Base-by-base conservation (phyloP, 495 filamentous ascomycete genomes). In the Viridothelium virens region DNA sequence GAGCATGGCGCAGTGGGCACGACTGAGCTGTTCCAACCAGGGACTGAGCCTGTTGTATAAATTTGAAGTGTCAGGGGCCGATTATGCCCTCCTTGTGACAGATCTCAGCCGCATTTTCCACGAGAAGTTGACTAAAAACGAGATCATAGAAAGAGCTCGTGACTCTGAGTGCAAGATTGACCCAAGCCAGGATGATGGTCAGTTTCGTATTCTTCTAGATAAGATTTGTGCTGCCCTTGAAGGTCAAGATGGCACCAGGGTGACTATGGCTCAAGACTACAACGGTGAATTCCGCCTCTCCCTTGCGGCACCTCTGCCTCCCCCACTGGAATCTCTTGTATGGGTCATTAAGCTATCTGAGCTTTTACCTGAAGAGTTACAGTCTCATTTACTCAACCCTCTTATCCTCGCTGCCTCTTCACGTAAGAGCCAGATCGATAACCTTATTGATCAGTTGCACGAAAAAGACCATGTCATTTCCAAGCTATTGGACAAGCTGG, bases 41-140 rank as follows among this genome's bases (percentile, higher is more conserved):
- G 53, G 36, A 34, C 7, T 59, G 3, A 31, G 7, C 14, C 14
- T 59, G 31, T 10, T 36, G 6, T 59, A 59, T 18, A 59, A 36
- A 36, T 59, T 59, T 10, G 7, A 36, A 34, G 53, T 31, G 7
- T 59, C 53, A 18, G 36, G 48, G 25, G 71, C 78, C 38, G 84
- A 84, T 48, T 98, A 97, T 78, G 83, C 79, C 10, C 70, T 97
- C 46, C 83, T 86, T 66, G 73, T 97, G 38, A 94, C 93, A 3
- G 94, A 98, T 75, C 83, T 97, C 18, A 88, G 86, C 72, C 81
- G 85, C 66, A 76, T 97, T n/a, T 98, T 94, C 94, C 80, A 80
- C 3, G 92, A 96, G 77, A 77, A 72, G 18, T 77, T 96, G 39
- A 79, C 85, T 46, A 81, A 83, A 38, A 75, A 76, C 61, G 80